These are phyloP conservation scores for Aspergillus funiculosus DNA, from an alignment of 495 filamentous ascomycete genomes.

Conservation along the genomic window DNA sequence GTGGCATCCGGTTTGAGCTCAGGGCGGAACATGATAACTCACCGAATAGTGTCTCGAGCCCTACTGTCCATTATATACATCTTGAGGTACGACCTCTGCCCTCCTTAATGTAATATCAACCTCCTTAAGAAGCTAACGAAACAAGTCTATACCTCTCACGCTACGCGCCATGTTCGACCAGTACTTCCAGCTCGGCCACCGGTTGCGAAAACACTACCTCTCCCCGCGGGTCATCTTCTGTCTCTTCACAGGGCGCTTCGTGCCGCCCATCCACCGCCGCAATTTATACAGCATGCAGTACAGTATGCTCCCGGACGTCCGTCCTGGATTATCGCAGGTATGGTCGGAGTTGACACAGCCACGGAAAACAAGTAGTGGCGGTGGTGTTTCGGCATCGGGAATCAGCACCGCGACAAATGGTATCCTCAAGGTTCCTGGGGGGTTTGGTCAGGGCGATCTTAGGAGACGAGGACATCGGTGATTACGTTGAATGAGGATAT, in stretches of 20 bases:
- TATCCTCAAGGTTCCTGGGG: constrained; percentile 31
- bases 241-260: constrained; percentile 82
- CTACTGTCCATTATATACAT: constrained; percentile 67
- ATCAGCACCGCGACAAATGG: constrained; percentile 27
- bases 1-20: constrained; percentile 87
- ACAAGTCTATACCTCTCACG: constrained; percentile 80
- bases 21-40: constrained; percentile 47
- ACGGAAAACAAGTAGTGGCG: constrained; percentile 29
- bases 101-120: background rate
- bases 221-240: constrained; percentile 81
- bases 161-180: constrained; percentile 91
- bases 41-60: constrained; percentile 15
- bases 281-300: constrained; percentile 97
- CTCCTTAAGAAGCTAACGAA: constrained; percentile 4
- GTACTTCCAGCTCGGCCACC: constrained; percentile 89
- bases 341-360: constrained; percentile 69
- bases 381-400: constrained; percentile 27
- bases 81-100: constrained; percentile 55
- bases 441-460: constrained; percentile 33
- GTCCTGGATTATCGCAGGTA: constrained; percentile 75
- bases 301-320: constrained; percentile 84
- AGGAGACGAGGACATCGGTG: constrained; percentile 39
- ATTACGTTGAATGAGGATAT: no score
- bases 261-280: constrained; percentile 85
- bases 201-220: constrained; percentile 91